Conservation (phyloP, 106 monocot genomes). For the Triglochin maritima region DNA sequence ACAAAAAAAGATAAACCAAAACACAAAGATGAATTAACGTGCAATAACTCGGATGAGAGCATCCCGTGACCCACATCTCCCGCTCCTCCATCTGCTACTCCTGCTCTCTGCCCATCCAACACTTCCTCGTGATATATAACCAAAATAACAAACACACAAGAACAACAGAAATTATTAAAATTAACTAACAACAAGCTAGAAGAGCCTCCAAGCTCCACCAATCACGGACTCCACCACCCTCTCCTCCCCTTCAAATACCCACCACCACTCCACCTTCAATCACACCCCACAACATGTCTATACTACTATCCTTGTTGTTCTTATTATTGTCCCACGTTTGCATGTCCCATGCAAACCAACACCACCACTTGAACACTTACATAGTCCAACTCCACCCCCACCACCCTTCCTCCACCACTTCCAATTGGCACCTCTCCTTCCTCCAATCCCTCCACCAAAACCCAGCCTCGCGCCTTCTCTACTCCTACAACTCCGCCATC, state of each 20-base stretch:
- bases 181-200: too few species aligned
- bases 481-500: slow-evolving; percentile 58
- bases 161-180: too few species aligned
- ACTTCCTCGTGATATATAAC: background rate
- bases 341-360: background rate
- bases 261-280: background rate
- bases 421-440: slow-evolving; percentile 66
- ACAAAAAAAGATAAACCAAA: background rate
- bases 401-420: background rate
- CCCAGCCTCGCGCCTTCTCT: slow-evolving; percentile 46
- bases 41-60: too few species aligned
- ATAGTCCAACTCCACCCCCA: slow-evolving; percentile 70
- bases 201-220: background rate
- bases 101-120: background rate
- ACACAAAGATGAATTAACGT: background rate
- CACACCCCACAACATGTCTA: background rate
- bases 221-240: background rate
- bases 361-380: slow-evolving; percentile 21
- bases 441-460: slow-evolving; percentile 22
- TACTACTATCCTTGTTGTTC: background rate
- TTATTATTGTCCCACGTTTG: background rate
- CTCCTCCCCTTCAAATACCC: slow-evolving; percentile 3
- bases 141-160: too few species aligned
- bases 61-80: background rate
- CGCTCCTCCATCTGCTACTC: background rate